These are phyloP conservation scores for Prunus kanzakura DNA, from an alignment of 306 rosid species.

Conservation along the genomic window DNA sequence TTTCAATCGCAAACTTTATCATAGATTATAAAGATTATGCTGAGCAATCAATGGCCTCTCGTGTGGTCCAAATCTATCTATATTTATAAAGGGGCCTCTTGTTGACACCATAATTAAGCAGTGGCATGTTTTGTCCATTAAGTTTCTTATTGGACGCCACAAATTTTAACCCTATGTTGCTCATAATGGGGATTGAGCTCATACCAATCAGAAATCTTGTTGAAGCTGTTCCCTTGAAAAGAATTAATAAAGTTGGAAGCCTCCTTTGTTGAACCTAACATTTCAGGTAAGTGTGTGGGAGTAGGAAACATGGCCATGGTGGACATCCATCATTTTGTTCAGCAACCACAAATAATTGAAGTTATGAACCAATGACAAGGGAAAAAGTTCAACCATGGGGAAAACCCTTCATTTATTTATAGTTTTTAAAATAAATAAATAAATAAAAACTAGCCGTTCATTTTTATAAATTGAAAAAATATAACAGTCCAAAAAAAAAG, in stretches of 20 bases:
- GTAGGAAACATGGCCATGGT: constrained; percentile 37
- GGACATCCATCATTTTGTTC: constrained; percentile 44
- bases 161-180: neutral
- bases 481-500: neutral
- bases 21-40: neutral
- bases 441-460: neutral
- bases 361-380: constrained; percentile 33
- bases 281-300: constrained; percentile 33
- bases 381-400: neutral
- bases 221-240: constrained; percentile 17
- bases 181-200: constrained; percentile 1
- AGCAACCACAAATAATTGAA: constrained; percentile 55
- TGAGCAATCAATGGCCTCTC: constrained; percentile 5
- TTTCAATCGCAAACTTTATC: neutral
- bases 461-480: neutral
- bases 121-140: constrained; percentile 11
- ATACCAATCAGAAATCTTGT: neutral
- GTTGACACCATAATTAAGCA: constrained; percentile 29
- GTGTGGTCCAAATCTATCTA: constrained; percentile 18
- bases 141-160: neutral
- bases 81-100: neutral
- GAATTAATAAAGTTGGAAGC: constrained; percentile 12
- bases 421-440: neutral
- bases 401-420: constrained; percentile 8
- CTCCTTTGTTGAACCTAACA: constrained; percentile 21